Evolutionary conservation across 805 yeast genomes (phyloP).

Genomic region (Spencermartinsiella europaea): DNA sequence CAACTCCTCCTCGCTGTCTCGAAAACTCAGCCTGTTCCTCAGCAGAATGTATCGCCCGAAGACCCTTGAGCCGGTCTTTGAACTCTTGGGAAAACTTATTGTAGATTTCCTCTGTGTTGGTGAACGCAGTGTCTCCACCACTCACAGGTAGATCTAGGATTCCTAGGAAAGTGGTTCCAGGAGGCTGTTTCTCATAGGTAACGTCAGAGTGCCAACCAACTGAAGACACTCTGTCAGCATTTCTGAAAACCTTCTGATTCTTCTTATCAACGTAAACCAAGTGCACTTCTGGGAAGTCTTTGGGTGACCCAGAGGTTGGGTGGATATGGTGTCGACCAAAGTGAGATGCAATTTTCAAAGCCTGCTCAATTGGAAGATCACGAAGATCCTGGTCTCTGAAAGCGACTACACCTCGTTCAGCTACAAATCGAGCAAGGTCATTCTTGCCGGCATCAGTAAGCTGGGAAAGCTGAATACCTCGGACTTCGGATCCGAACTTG

Average conservation of each 20-base stretch:
- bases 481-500: conserved; percentile 50
- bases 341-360: conserved; percentile 49
- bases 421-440: conserved; percentile 43
- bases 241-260: conserved; percentile 19
- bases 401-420: conserved; percentile 48
- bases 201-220: conserved; percentile 67
- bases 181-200: conserved; percentile 67
- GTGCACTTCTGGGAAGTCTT: conserved; percentile 53
- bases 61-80: conserved; percentile 51
- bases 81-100: conserved; percentile 63
- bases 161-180: conserved; percentile 62
- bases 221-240: conserved; percentile 19
- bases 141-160: conserved; percentile 55
- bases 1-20: conserved; percentile 37
- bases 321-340: conserved; percentile 71
- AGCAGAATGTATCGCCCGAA: conserved; percentile 65
- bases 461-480: conserved; percentile 42
- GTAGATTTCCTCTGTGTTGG: conserved; percentile 68
- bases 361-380: conserved; percentile 29
- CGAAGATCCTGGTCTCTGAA: conserved; percentile 48
- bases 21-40: conserved; percentile 39
- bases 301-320: conserved; percentile 69
- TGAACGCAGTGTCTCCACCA: conserved; percentile 78
- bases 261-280: conserved; percentile 49
- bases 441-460: conserved; percentile 41